Conservation (phyloP, 768 basidiomycete genomes). For the Leccinum pellstonianum region DNA sequence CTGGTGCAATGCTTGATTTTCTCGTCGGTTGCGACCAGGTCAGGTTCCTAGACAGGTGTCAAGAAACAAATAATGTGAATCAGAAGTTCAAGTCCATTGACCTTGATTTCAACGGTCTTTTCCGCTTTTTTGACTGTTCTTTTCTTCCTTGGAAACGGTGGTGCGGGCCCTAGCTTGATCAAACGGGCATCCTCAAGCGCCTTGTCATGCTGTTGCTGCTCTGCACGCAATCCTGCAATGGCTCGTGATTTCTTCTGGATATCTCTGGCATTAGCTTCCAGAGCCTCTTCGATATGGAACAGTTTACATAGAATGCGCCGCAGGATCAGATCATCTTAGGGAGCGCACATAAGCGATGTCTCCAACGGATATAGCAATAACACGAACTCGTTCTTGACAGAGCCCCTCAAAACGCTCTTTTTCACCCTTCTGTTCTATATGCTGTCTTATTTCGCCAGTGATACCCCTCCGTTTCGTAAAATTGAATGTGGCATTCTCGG, state of each 20-base stretch:
- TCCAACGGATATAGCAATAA: not conserved
- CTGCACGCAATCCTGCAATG: slow-evolving; percentile 62
- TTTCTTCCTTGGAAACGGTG: slow-evolving; percentile 79
- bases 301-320: slow-evolving; percentile 84
- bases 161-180: slow-evolving; percentile 81
- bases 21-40: slow-evolving; percentile 77
- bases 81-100: slow-evolving; percentile 27
- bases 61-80: not conserved
- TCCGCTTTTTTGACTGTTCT: slow-evolving; percentile 85
- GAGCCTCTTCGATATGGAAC: slow-evolving; percentile 83
- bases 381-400: slow-evolving; percentile 66
- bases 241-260: slow-evolving; percentile 75
- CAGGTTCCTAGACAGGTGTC: slow-evolving; percentile 60
- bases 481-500: slow-evolving; percentile 92
- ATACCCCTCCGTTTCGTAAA: slow-evolving; percentile 94
- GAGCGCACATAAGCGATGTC: slow-evolving; percentile 8
- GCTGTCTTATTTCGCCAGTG: slow-evolving; percentile 93
- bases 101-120: slow-evolving; percentile 83
- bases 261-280: slow-evolving; percentile 66
- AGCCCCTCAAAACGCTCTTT: slow-evolving; percentile 84
- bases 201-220: slow-evolving; percentile 71
- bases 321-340: slow-evolving; percentile 77
- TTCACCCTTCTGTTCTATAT: slow-evolving; percentile 94
- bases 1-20: slow-evolving; percentile 84
- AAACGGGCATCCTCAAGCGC: slow-evolving; percentile 71